Base-by-base conservation (phyloP, 2,329 filamentous ascomycete genomes). In the Thielaviopsis cerberus region DNA sequence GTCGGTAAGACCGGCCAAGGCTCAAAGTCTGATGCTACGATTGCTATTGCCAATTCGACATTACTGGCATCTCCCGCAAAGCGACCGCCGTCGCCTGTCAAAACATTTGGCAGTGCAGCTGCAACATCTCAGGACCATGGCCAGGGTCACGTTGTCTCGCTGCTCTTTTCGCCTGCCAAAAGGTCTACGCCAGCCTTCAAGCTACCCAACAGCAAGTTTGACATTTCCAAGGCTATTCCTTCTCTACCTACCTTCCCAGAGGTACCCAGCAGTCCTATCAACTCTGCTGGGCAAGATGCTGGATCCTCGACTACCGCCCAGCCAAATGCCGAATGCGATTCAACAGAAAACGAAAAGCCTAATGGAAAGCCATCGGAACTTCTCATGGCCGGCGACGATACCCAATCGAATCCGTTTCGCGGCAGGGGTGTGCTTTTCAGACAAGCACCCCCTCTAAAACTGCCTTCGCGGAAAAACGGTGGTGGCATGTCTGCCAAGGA, bases 151-250 rank as follows among this genome's bases (percentile, higher is more conserved):
- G 78, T 76, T 65, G 64, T 68, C 3, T 74, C 76, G 0, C 67
- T 77, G 53, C 67, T 80, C 4, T 73, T 75, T 53, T 80, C 79
- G 8, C 76, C 76, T 3, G 74, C 76, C 1, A 79, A 78, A 64
- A 70, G 74, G 55, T 67, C 58, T 20, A 55, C 52, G 17, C 57
- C 60, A 4, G 56, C 57, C 1, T 57, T 62, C 22, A 58, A 61
- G 48, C 48, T 61, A 41, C 55, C 55, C 4, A 58, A 41, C 26
- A 34, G 52, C 15, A 27, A 34, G 24, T 61, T 61, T 53, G 59
- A 55, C 22, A 22, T 58, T 3, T 54, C 56, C 23, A 37, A 53
- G 13, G 59, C 53, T 24, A 56, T 61, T 6, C 53, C 53, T 3
- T 37, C 48, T 30, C 53, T 61, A 13, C 53, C 59, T 3, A 20